phyloP scores from a whole-genome alignment of 2,329 filamentous ascomycete genomes.

The Colletotrichum shisoi region DNA sequence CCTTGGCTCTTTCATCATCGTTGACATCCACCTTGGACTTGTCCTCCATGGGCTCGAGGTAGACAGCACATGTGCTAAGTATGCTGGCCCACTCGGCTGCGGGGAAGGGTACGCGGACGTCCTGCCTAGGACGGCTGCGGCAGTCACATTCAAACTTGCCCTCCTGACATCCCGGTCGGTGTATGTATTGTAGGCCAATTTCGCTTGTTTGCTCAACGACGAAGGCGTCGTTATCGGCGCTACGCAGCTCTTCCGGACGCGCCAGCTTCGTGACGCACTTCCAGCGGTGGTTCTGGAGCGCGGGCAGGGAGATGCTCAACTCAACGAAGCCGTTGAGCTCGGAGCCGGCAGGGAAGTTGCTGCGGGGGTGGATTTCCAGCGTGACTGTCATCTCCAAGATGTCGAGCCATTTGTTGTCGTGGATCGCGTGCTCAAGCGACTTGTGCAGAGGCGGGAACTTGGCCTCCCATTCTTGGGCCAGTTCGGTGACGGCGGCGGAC shows the following conservation, averaged over 20 bases:
- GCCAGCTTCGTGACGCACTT: conserved; percentile 67
- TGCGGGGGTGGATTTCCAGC: conserved; percentile 65
- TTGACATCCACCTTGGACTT: conserved; percentile 42
- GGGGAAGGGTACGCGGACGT: conserved; percentile 65
- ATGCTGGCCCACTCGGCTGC: conserved; percentile 67
- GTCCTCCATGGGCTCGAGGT: conserved; percentile 47
- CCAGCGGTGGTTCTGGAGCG: conserved; percentile 66
- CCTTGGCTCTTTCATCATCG: conserved; percentile 42
- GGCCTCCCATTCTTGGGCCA: conserved; percentile 65
- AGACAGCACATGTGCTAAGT: conserved; percentile 64
- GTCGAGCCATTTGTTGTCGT: conserved; percentile 62
- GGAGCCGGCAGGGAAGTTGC: conserved; percentile 65
- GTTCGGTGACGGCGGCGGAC: conserved; percentile 62
- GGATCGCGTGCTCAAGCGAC: conserved; percentile 58
- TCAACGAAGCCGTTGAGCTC: conserved; percentile 68
- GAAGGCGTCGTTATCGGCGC: conserved; percentile 52
- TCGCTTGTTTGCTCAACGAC: conserved; percentile 59
- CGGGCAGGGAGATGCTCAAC: conserved; percentile 63
- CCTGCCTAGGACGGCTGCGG: conserved; percentile 55
- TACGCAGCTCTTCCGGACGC: conserved; percentile 62
- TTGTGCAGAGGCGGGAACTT: conserved; percentile 65
- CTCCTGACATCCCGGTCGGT: conserved; percentile 62
- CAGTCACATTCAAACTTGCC: conserved; percentile 61
- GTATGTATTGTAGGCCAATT: conserved; percentile 58
- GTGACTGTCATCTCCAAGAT: conserved; percentile 70